phyloP scores from a whole-genome alignment of 1,284 basidiomycete species.

The Malassezia sp. region DNA sequence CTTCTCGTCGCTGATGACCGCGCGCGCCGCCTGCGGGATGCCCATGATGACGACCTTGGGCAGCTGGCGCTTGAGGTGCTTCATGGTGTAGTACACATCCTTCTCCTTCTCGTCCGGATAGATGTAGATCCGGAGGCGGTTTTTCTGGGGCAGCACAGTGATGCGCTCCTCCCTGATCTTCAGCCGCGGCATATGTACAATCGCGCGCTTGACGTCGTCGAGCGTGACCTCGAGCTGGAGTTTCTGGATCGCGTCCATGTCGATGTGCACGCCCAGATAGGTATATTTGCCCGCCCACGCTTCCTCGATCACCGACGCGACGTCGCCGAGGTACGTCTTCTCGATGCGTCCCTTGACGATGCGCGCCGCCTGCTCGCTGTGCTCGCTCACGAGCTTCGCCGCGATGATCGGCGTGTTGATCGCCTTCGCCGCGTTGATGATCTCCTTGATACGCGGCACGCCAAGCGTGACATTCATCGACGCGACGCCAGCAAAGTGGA shows the following conservation, averaged over 20 bases:
- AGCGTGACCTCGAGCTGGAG: conserved; percentile 88
- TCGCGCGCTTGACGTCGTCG: conserved; percentile 84
- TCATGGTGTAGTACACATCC: conserved; percentile 42
- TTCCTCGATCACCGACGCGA: conserved; percentile 86
- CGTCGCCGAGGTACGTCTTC: conserved; percentile 84
- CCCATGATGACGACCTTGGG: conserved; percentile 43
- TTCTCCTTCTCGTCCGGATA: conserved; percentile 65
- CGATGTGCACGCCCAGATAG: conserved; percentile 85
- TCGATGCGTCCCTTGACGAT: conserved; percentile 96
- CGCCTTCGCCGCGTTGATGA: conserved; percentile 92
- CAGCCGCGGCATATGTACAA: conserved; percentile 74
- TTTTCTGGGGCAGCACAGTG: conserved; percentile 50
- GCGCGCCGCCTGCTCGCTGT: conserved; percentile 69
- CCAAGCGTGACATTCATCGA: conserved; percentile 99
- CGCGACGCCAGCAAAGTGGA: conserved; percentile 99
- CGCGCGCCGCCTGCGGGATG: conserved; percentile 35
- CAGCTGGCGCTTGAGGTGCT: conserved; percentile 40
- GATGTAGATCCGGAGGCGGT: conserved; percentile 68
- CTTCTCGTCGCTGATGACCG: conserved; percentile 45
- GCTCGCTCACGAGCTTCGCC: conserved; percentile 69
- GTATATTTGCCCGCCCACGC: conserved; percentile 86
- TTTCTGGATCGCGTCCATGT: conserved; percentile 75
- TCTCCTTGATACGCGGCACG: conserved; percentile 99
- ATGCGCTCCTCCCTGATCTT: conserved; percentile 70
- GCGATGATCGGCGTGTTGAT: conserved; percentile 99